A percentile compares a stretch with the other conserved stretches of the same genome.
These are phyloP conservation scores for Platanthera zijinensis DNA, from an alignment of 106 monocot species.

Conservation along the genomic window DNA sequence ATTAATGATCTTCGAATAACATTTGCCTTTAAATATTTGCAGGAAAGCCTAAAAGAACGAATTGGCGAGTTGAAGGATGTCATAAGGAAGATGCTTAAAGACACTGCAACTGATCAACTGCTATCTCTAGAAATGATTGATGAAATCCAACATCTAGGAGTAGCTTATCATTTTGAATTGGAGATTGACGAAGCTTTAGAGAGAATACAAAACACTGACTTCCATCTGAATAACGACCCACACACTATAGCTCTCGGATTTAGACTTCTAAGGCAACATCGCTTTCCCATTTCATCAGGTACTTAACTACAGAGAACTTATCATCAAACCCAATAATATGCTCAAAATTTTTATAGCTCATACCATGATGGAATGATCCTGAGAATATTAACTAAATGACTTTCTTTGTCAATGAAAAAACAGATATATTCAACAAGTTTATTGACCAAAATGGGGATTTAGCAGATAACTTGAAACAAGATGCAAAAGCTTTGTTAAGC, in stretches of 20 bases:
- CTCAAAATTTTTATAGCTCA: neutral
- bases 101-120: neutral
- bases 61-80: neutral
- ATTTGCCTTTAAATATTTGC: neutral
- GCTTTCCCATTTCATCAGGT: constrained; percentile 2
- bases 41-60: neutral
- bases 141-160: constrained; percentile 19
- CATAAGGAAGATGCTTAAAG: neutral
- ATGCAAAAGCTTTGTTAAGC: constrained; percentile 14
- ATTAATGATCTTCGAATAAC: no score
- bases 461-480: neutral
- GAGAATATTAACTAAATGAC: neutral
- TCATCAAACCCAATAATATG: no score
- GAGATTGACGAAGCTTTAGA: constrained; percentile 11
- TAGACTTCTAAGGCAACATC: constrained; percentile 13
- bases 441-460: constrained; percentile 1
- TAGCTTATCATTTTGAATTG: constrained; percentile 24
- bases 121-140: constrained; percentile 14
- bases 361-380: neutral
- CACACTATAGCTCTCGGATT: constrained; percentile 9
- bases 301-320: neutral
- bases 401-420: neutral
- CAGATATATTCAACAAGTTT: constrained; percentile 11
- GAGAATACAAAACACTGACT: neutral
- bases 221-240: neutral